Base-by-base conservation (phyloP, 202 grass and related monocot genomes). In the Zizania palustris region DNA sequence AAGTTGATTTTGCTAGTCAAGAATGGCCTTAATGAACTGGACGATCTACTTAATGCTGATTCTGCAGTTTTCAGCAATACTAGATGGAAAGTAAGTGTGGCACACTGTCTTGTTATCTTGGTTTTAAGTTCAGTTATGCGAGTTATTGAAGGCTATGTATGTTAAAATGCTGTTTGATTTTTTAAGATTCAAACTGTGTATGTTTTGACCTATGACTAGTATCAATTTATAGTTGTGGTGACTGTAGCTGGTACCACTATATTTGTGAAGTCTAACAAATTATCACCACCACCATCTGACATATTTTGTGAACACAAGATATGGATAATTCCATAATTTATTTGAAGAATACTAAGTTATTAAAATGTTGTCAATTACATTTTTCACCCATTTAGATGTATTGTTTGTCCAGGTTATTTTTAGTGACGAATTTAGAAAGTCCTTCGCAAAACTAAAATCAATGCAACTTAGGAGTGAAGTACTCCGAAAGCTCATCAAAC, bases 381-480 rank as follows among this genome's bases (percentile, higher is more conserved):
- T 38, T 57, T 34, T 50, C 38, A n/a, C 49, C 41, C 19, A 12
- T 51, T 7, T 53, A 44, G 12, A n/a, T 69, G 16, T 87, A 66
- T 60, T 82, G 18, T 11, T 76, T 48, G 7, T 71, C 60, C 78
- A 97, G 93, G 81, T 97, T 7, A 50, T 93, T 72, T 74, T 97
- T 21, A 97, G 93, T 45, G 88, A 97, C 10, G 87, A 91, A 36
- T 93, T 97, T 41, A 87, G 83, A 62, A 93, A 82, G 68, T 91
- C 90, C 51, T 97, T 97, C 40, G 16, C 58, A n/a, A 91, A 80
- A 45, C 21, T 97, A 46, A 97, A 83, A 75, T 91, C 88, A 55
- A 58, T 43, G 5, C 74, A 67, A 7, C 61, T 83, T 35, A 83
- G 86, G 65, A 85, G 43, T 67, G 83, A 88, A 77, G 60, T 91